Evolutionary conservation across 164 flowering plant genomes (phyloP).

Genomic region (Cinnamomum micranthum): DNA sequence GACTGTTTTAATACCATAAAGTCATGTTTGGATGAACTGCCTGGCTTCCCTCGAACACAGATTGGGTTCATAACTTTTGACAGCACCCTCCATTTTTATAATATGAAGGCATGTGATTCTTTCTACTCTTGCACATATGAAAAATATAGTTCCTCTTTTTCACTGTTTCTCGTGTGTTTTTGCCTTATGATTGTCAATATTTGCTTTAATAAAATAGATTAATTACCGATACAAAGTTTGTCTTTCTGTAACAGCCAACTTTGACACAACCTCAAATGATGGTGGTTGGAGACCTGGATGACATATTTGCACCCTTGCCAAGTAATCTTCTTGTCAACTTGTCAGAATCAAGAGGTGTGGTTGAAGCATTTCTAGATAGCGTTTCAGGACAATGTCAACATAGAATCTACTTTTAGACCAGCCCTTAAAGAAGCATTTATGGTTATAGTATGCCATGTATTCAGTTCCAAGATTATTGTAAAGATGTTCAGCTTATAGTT

Average conservation of each 20-base stretch:
- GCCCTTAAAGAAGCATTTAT: too few relatives aligned
- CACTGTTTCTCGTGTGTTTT: background rate
- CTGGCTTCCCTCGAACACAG: slow-evolving; percentile 90
- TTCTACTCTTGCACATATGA: too few relatives aligned
- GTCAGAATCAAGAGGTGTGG: slow-evolving; percentile 87
- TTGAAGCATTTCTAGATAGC: slow-evolving; percentile 88
- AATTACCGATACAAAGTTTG: background rate
- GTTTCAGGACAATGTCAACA: too few relatives aligned
- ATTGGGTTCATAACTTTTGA: slow-evolving; percentile 95
- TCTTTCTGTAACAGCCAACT: slow-evolving; percentile 54
- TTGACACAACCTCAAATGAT: slow-evolving; percentile 94
- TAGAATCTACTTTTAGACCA: too few relatives aligned
- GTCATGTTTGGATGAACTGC: slow-evolving; percentile 78
- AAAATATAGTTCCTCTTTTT: slow-evolving; percentile 51
- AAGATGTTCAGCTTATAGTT: too few relatives aligned
- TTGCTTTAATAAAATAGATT: too few relatives aligned
- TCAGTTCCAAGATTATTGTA: too few relatives aligned
- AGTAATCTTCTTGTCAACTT: slow-evolving; percentile 96
- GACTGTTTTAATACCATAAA: slow-evolving; percentile 56
- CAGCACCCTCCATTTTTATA: slow-evolving; percentile 80
- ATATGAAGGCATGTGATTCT: too few relatives aligned
- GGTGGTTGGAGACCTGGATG: slow-evolving; percentile 96
- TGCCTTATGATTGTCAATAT: too few relatives aligned
- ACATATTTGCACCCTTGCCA: slow-evolving; percentile 87
- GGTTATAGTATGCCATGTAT: too few relatives aligned